Evolutionary conservation across 2,329 filamentous ascomycete genomes (phyloP).

Genomic region (Aspergillus alliaceus): DNA sequence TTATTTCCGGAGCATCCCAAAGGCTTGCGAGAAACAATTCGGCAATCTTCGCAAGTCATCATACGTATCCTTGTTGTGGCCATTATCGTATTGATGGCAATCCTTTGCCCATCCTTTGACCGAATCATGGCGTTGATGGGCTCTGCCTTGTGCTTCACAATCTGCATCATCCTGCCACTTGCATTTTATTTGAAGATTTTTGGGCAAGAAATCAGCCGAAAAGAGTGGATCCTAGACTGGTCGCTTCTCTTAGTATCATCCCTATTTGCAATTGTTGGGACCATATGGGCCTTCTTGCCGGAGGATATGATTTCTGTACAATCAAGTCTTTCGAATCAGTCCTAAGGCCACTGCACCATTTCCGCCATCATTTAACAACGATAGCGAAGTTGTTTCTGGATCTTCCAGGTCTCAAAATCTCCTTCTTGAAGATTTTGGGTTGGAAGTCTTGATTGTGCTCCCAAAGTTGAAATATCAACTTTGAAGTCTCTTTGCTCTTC

Average conservation of each 20-base stretch:
- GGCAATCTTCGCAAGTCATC: conserved; percentile 57
- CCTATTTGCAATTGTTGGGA: conserved; percentile 72
- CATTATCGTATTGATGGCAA: conserved; percentile 74
- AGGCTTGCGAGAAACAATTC: conserved; percentile 48
- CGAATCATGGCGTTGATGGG: conserved; percentile 90
- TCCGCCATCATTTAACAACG: conserved; percentile 52
- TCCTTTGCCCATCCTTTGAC: conserved; percentile 76
- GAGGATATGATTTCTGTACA: conserved; percentile 66
- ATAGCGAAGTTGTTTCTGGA: conserved; percentile 90
- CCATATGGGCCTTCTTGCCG: conserved; percentile 83
- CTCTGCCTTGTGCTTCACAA: conserved; percentile 85
- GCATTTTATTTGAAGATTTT: conserved; percentile 91
- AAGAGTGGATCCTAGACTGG: conserved; percentile 68
- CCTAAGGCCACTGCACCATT: not conserved
- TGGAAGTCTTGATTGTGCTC: conserved; percentile 43
- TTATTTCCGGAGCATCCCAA: conserved; percentile 24
- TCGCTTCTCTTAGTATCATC: conserved; percentile 68
- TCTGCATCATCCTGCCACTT: conserved; percentile 87
- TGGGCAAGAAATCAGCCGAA: conserved; percentile 63
- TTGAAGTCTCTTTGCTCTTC: conserved; percentile 72
- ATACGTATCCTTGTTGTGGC: conserved; percentile 68
- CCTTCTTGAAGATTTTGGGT: conserved; percentile 61
- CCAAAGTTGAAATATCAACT: conserved; percentile 91
- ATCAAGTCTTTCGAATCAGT: conserved; percentile 11
- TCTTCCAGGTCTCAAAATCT: conserved; percentile 71